Evolutionary conservation across 1,284 basidiomycete genomes (phyloP).

Genomic region (Schizophyllum commune): DNA sequence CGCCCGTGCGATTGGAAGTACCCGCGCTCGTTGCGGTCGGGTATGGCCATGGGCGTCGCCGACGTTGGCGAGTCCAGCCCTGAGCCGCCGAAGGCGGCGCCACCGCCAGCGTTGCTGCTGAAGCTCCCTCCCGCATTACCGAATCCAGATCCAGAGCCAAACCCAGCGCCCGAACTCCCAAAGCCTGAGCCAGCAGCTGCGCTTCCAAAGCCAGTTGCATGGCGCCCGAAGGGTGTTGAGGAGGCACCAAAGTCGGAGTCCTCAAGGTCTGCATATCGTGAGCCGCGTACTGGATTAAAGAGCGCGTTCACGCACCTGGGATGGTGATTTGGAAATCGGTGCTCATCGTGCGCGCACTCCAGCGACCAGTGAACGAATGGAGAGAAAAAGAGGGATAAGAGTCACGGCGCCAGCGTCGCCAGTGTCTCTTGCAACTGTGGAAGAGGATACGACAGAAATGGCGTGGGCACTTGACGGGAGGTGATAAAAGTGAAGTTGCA

Average conservation of each 20-base stretch:
- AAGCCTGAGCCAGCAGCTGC: constrained; percentile 9
- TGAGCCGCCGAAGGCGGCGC: constrained; percentile 21
- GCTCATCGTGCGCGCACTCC: not conserved
- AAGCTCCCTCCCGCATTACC: constrained; percentile 18
- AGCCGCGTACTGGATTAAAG: constrained; percentile 1
- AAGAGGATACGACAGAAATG: too few relatives aligned
- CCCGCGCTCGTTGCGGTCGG: constrained; percentile 44
- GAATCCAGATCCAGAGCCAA: constrained; percentile 34
- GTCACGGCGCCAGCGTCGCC: not conserved
- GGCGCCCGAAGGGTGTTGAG: constrained; percentile 58
- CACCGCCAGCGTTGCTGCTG: constrained; percentile 10
- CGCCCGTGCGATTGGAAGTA: constrained; percentile 63
- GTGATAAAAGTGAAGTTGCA: too few relatives aligned
- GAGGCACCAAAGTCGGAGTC: constrained; percentile 61
- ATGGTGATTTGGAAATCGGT: constrained; percentile 76
- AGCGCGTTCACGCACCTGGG: constrained; percentile 44
- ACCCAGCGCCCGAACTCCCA: constrained; percentile 22
- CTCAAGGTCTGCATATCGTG: constrained; percentile 47
- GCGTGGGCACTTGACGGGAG: too few relatives aligned
- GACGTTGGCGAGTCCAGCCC: constrained; percentile 62
- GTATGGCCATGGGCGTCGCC: constrained; percentile 38
- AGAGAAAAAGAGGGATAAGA: not conserved
- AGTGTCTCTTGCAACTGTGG: too few relatives aligned
- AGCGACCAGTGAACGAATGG: not conserved
- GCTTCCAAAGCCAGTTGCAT: constrained; percentile 30